Base-by-base conservation (phyloP, 83 land plant species). In the Thuja plicata region DNA sequence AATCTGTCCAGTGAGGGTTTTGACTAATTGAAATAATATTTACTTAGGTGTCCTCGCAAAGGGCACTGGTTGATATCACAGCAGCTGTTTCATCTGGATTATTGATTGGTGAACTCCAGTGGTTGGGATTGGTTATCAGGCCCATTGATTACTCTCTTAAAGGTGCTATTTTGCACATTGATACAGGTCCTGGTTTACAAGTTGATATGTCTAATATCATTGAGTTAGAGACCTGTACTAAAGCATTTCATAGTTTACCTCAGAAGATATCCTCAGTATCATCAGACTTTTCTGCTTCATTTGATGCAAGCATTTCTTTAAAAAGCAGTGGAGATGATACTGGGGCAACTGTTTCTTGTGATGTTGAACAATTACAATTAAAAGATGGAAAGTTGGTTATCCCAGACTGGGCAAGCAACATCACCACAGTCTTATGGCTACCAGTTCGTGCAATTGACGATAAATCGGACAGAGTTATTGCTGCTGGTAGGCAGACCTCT, bases 111-210 rank as follows among this genome's bases (percentile, higher is more conserved):
- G 99, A 97, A 88, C 89, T 95, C 57, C 99, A 98, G 89, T 98
- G 99, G 99, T 86, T 97, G 88, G 99, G 99, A 12, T 82, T 98
- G 66, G 89, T 98, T 76, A 94, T 96, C 34, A 90, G 88, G 90
- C 99, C 99, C 19, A 92, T 97, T 37, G 92, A 96, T 87, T 98
- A 98, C 88, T 95, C 99, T 52, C 94, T 98, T 3, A 95, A 95
- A 89, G 97, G 96, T 73, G 94, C 96, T 89, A 90, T 92, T 89
- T 89, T 98, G 89, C 92, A 91, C 88, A 92, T 98, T 76, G 94
- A 96, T 87, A 91, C 97, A 57, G 97, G 98, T 50, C 96, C 99
- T 32, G 97, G 96, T 55, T 88, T 98, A 86, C 88, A 88, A 21
- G 92, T 96, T 77, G 94, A 95, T 40, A 94, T 90, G 50, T 88